Percentiles rank a stretch among this genome's conserved stretches.
phyloP scores from a whole-genome alignment of 495 filamentous ascomycete genomes.

The Geoglossum glabrum region DNA sequence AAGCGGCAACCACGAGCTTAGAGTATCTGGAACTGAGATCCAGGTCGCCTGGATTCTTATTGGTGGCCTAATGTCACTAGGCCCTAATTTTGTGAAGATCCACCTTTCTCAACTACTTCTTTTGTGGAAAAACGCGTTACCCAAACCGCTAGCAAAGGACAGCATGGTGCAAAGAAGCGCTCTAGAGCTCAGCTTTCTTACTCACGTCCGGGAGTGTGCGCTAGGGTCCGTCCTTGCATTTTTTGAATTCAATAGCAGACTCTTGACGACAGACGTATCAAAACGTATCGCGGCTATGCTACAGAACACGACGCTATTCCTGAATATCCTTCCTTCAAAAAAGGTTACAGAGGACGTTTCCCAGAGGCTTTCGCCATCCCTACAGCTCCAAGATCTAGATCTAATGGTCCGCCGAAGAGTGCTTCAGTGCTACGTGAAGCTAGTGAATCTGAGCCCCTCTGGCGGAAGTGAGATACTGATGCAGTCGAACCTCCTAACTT shows the following conservation, averaged over 20 bases:
- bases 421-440: constrained; percentile 79
- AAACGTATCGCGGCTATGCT: constrained; percentile 81
- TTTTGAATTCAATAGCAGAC: constrained; percentile 77
- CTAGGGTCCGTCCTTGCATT: constrained; percentile 81
- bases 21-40: constrained; percentile 82
- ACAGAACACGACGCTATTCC: constrained; percentile 81
- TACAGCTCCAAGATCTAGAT: constrained; percentile 80
- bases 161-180: constrained; percentile 61
- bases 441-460: constrained; percentile 66
- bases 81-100: constrained; percentile 97
- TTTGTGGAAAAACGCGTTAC: constrained; percentile 95
- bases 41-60: constrained; percentile 97
- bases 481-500: constrained; percentile 82
- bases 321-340: constrained; percentile 60
- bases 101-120: constrained; percentile 86
- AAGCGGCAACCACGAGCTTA: constrained; percentile 75
- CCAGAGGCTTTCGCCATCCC: constrained; percentile 62
- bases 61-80: constrained; percentile 86
- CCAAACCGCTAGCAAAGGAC: constrained; percentile 80
- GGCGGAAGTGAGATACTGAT: constrained; percentile 66
- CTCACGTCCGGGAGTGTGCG: constrained; percentile 90
- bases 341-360: constrained; percentile 78
- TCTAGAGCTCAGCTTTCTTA: constrained; percentile 77
- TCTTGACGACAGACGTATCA: constrained; percentile 88
- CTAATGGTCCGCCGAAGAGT: constrained; percentile 88